Evolutionary conservation across 306 rosid species (phyloP).

Genomic region (Ormosia emarginata): DNA sequence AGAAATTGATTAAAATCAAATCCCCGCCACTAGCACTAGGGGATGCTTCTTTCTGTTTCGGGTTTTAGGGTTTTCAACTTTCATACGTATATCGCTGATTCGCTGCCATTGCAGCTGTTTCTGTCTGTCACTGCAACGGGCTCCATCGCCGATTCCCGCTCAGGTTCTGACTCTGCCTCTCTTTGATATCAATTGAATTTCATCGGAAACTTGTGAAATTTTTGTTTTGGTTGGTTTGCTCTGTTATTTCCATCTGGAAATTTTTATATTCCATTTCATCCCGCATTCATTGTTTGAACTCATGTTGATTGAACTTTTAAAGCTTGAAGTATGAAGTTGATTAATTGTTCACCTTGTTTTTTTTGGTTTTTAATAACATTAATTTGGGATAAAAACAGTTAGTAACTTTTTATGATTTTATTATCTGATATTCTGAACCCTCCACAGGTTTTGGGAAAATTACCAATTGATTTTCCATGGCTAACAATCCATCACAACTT

Average conservation of each 20-base stretch:
- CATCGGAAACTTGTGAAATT: too few relatives aligned
- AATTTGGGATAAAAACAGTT: background rate
- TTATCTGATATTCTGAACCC: background rate
- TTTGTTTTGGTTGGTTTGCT: too few relatives aligned
- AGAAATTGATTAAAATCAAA: background rate
- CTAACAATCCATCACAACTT: slow-evolving; percentile 92
- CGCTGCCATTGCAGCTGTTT: background rate
- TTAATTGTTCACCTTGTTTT: too few relatives aligned
- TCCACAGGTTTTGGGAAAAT: slow-evolving; percentile 7
- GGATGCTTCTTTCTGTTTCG: background rate
- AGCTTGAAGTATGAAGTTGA: background rate
- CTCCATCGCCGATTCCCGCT: background rate
- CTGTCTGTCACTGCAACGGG: background rate
- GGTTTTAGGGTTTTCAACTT: background rate
- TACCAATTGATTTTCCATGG: slow-evolving; percentile 42
- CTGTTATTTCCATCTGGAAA: too few relatives aligned
- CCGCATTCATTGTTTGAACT: background rate
- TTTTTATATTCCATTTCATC: background rate
- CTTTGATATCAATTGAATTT: background rate
- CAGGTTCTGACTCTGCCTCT: background rate
- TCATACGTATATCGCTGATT: background rate
- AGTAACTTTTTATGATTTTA: background rate
- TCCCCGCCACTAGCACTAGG: background rate
- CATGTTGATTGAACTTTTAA: background rate
- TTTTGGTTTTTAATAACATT: background rate